Evolutionary conservation across 495 filamentous ascomycete genomes (phyloP).

Genomic region (Trichoderma orchidacearum): DNA sequence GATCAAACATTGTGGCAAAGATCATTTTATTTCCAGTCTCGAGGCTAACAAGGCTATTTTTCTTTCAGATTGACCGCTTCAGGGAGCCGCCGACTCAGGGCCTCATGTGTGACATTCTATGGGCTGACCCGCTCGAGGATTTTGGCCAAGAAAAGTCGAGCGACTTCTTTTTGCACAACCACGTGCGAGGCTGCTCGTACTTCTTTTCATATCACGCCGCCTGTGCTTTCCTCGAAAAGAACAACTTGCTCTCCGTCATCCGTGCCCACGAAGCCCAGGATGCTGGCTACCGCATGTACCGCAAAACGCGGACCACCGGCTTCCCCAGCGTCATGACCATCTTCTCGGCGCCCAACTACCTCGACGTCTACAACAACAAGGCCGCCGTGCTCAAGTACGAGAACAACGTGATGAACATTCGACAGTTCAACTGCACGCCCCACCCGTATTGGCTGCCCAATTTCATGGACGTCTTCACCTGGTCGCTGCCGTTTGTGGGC

Average conservation of each 20-base stretch:
- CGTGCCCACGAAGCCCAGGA: conserved; percentile 98
- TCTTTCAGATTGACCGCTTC: conserved; percentile 98
- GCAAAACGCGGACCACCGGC: conserved; percentile 92
- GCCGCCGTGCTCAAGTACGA: conserved; percentile 97
- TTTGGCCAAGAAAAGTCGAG: conserved; percentile 97
- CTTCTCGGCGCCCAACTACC: conserved; percentile 96
- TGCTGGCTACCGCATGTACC: conserved; percentile 97
- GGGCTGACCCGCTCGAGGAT: conserved; percentile 97
- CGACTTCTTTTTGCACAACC: conserved; percentile 95
- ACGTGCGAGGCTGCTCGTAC: conserved; percentile 95
- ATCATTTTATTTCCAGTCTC: background rate
- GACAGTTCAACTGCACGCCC: conserved; percentile 98
- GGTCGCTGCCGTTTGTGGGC: conserved; percentile 96
- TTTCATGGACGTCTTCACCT: conserved; percentile 99
- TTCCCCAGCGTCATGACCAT: conserved; percentile 99
- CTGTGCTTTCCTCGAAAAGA: conserved; percentile 95
- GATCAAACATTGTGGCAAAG: background rate
- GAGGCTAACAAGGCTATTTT: background rate
- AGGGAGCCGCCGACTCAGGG: conserved; percentile 93
- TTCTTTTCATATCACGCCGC: conserved; percentile 99
- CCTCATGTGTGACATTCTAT: conserved; percentile 97
- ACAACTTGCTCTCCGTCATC: conserved; percentile 94
- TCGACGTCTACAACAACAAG: conserved; percentile 99
- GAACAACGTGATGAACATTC: conserved; percentile 99
- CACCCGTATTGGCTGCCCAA: conserved; percentile 99